These are phyloP conservation scores for Nymphaea colorata DNA, from an alignment of 164 flowering plant genomes.

Conservation along the genomic window DNA sequence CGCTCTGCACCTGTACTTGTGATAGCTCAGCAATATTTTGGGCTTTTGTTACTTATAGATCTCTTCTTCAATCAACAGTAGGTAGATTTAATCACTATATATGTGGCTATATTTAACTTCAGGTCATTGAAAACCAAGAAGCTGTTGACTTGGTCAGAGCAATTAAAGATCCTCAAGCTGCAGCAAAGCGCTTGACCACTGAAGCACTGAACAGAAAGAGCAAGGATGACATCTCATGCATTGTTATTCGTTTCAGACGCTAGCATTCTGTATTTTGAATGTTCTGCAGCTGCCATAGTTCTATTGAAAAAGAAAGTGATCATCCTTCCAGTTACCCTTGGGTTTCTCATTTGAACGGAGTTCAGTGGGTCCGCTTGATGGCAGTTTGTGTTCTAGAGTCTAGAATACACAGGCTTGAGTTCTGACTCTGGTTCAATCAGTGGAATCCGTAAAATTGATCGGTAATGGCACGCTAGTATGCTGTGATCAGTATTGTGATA, in stretches of 20 bases:
- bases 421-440: background rate
- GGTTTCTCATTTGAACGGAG: no score
- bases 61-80: background rate
- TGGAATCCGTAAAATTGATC: no score
- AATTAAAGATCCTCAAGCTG: conserved; percentile 54
- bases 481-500: no score
- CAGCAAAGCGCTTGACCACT: conserved; percentile 51
- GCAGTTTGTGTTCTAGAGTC: no score
- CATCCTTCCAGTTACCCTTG: no score
- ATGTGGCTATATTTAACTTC: conserved; percentile 1
- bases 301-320: background rate
- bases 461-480: no score
- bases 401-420: background rate
- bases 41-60: background rate
- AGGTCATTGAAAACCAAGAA: conserved; percentile 70
- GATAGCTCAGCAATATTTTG: background rate
- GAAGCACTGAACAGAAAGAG: conserved; percentile 64
- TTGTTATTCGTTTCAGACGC: conserved; percentile 55
- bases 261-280: conserved; percentile 2
- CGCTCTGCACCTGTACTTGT: no score
- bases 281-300: background rate
- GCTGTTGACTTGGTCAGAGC: conserved; percentile 44
- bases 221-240: conserved; percentile 74
- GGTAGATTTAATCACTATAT: background rate
- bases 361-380: no score